Percentiles rank a stretch among this genome's conserved stretches.
Conservation (phyloP, 768 basidiomycete species). For the Lentinula lateritia region DNA sequence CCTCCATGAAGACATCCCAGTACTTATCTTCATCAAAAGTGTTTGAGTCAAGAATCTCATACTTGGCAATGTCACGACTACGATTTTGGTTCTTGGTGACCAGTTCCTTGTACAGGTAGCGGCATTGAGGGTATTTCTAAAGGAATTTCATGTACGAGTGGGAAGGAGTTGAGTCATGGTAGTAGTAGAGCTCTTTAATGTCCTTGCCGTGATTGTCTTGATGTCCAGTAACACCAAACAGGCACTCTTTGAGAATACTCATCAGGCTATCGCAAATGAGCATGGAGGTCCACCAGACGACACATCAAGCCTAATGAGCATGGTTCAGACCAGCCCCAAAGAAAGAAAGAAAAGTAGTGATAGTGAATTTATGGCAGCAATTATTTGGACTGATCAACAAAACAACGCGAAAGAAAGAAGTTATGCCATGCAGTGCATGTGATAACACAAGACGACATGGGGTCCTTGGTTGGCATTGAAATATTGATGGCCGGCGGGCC, state of each 20-base stretch:
- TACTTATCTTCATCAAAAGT: conserved; percentile 89
- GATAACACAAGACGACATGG: no score
- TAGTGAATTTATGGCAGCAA: no score
- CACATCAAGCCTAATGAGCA: conserved; percentile 20
- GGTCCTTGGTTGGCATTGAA: no score
- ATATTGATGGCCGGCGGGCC: no score
- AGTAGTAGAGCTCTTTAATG: conserved; percentile 98
- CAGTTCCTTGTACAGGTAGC: conserved; percentile 92
- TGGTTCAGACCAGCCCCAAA: conserved; percentile 93
- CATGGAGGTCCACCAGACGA: no score
- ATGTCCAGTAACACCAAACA: conserved; percentile 94
- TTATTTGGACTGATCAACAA: no score
- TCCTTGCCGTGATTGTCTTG: conserved; percentile 99
- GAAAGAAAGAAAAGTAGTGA: conserved; percentile 61
- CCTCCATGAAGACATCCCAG: conserved; percentile 99
- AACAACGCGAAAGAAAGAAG: no score
- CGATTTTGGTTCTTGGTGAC: conserved; percentile 80
- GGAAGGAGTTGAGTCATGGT: conserved; percentile 96
- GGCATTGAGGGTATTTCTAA: conserved; percentile 95
- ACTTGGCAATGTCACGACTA: conserved; percentile 83
- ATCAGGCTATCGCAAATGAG: no score
- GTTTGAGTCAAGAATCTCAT: conserved; percentile 90
- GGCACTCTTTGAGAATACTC: conserved; percentile 86
- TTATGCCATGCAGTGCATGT: no score
- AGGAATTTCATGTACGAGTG: conserved; percentile 99